A percentile compares a stretch with the other conserved stretches of the same genome.
These are phyloP conservation scores for Mesembryanthemum crystallinum DNA, from an alignment of 148 eudicot species.

Conservation along the genomic window DNA sequence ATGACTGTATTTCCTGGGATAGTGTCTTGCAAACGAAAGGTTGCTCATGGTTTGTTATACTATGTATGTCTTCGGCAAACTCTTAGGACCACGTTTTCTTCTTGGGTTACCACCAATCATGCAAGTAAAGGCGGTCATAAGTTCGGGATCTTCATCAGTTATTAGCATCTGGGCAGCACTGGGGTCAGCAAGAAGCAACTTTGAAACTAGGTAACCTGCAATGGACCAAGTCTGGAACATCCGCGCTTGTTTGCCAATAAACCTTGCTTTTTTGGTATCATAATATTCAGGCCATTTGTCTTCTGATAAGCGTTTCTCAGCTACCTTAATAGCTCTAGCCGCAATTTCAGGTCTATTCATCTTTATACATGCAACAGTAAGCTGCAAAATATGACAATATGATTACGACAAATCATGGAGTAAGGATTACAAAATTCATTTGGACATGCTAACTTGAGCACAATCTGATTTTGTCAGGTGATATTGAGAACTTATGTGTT, in stretches of 20 bases:
- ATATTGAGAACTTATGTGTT: not conserved
- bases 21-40: not conserved
- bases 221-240: conserved; percentile 78
- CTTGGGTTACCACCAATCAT: conserved; percentile 57
- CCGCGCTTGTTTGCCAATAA: conserved; percentile 69
- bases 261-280: conserved; percentile 61
- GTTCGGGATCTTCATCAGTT: conserved; percentile 60
- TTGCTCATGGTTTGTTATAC: conserved; percentile 42
- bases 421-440: too few relatives aligned
- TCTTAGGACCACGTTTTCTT: conserved; percentile 57
- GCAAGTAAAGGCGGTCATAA: conserved; percentile 56
- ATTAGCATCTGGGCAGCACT: conserved; percentile 48
- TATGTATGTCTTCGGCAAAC: conserved; percentile 46
- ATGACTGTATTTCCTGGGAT: not conserved
- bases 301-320: conserved; percentile 52
- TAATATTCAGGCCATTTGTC: conserved; percentile 92
- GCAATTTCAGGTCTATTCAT: conserved; percentile 75
- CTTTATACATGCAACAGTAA: conserved; percentile 77
- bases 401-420: not conserved
- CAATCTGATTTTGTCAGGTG: not conserved
- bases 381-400: conserved; percentile 34
- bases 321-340: conserved; percentile 54
- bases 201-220: conserved; percentile 75
- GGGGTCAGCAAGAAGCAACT: conserved; percentile 58
- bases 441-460: not conserved